Percentiles rank a stretch among this genome's conserved stretches.
Conservation (phyloP, 73 alveolate genomes). For the Tetrahymena elliotti region DNA sequence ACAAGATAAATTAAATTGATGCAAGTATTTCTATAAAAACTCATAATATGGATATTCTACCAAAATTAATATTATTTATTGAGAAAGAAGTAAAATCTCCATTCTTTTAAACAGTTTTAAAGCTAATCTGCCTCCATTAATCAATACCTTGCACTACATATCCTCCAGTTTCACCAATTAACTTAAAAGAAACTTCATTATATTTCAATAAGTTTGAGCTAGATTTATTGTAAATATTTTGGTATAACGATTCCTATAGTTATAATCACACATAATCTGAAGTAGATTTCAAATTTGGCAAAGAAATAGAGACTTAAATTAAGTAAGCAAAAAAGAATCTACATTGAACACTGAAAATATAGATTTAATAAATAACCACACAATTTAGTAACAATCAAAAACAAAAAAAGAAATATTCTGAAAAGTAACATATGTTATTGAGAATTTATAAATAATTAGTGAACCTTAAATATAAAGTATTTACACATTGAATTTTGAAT, state of each 20-base stretch:
- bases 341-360: too few species aligned
- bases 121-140: background rate
- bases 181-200: background rate
- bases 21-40: background rate
- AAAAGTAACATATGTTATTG: too few species aligned
- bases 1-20: background rate
- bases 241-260: background rate
- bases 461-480: too few species aligned
- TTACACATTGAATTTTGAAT: too few species aligned
- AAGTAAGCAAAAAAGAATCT: too few species aligned
- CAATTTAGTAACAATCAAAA: too few species aligned
- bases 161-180: background rate
- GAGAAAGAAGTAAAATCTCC: background rate
- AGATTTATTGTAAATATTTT: background rate
- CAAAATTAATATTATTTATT: background rate
- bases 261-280: background rate
- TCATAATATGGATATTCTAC: background rate
- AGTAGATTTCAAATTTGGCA: background rate
- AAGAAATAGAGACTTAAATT: background rate
- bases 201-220: background rate
- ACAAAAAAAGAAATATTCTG: too few species aligned
- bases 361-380: too few species aligned
- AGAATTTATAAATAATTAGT: too few species aligned
- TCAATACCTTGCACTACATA: background rate
- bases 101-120: background rate